Conservation (phyloP, 2,329 filamentous ascomycete species). For the Cadophora sp. region DNA sequence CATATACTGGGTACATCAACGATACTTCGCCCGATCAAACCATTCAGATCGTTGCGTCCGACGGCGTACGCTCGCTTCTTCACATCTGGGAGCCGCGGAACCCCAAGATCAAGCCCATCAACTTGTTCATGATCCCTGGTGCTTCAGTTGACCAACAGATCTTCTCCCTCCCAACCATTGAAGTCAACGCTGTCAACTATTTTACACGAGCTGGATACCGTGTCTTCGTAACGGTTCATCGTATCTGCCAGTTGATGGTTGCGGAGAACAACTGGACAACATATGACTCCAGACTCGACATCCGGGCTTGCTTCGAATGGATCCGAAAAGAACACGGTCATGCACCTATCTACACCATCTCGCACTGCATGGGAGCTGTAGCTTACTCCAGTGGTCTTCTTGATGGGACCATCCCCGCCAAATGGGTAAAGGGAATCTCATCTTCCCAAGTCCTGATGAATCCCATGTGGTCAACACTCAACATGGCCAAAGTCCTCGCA, state of each 20-base stretch:
- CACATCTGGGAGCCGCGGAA: conserved; percentile 62
- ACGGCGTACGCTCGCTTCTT: conserved; percentile 59
- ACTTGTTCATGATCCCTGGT: conserved; percentile 67
- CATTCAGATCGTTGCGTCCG: conserved; percentile 56
- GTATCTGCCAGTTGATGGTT: conserved; percentile 60
- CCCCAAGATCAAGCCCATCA: conserved; percentile 49
- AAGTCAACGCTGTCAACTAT: conserved; percentile 68
- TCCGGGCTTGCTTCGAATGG: conserved; percentile 60
- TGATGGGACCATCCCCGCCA: conserved; percentile 63
- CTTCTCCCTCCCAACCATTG: conserved; percentile 66
- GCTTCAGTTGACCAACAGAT: conserved; percentile 69
- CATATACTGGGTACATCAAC: conserved; percentile 59
- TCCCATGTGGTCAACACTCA: conserved; percentile 62
- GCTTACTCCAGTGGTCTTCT: conserved; percentile 64
- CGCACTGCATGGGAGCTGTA: conserved; percentile 70
- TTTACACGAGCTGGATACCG: conserved; percentile 66
- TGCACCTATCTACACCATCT: conserved; percentile 61
- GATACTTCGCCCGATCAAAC: conserved; percentile 53
- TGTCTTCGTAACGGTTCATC: conserved; percentile 63
- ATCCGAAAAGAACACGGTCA: conserved; percentile 52
- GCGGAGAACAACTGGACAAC: conserved; percentile 63
- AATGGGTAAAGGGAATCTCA: conserved; percentile 64
- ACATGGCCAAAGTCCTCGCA: conserved; percentile 61
- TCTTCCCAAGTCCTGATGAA: conserved; percentile 70
- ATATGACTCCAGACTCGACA: conserved; percentile 65